Evolutionary conservation across 352 stramenopile species (phyloP), one percentile per base, ranked within the genome.

Genomic region (Globisporangium takayamanum): DNA sequence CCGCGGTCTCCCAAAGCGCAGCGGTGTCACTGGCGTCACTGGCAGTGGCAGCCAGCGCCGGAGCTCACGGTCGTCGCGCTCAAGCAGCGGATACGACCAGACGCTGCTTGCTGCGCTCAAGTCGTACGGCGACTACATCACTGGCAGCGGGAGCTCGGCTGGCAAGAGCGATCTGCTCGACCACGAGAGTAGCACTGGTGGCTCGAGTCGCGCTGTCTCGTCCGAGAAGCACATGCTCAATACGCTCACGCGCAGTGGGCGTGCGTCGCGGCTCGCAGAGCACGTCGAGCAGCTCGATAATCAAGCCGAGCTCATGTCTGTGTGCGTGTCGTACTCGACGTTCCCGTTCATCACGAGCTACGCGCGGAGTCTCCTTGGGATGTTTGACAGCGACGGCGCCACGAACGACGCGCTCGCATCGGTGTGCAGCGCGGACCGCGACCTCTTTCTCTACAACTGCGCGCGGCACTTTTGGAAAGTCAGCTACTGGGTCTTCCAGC

Each of bases 281-380:
- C 80, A 87, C 50, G 78, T 89, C 28, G 80, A 88, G 56, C 76
- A 76, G 39, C 80, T 89, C 67, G 80, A 85, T 58, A 84, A 68
- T 30, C 80, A 92, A 26, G 78, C 71, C 3, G 73, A 89, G 50
- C 57, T 89, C 30, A 85, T 89, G 75, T 72, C 73, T 0, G 78
- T 92, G 2, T 90, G 78, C 51, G 72, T 89, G 3, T 88, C 78
- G 6, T 92, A 88, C 62, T 90, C 83, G 55, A 92, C 83, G 6
- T 92, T 92, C 50, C 83, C 83, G 46, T 90, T 92, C 59, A 92
- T 92, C 44, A 87, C 83, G 26, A 92, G 80, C 73, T 92, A 90
- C 59, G 83, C 83, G 20, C 76, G 83, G 18, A 88, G 78, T 63
- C 70, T 89, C 22, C 69, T 92, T 2, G 77, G 78, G 2, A 68